Evolutionary conservation across 2,329 filamentous ascomycete genomes (phyloP), one percentile per base, ranked within the genome.

Genomic region (Mariannaea sp.): DNA sequence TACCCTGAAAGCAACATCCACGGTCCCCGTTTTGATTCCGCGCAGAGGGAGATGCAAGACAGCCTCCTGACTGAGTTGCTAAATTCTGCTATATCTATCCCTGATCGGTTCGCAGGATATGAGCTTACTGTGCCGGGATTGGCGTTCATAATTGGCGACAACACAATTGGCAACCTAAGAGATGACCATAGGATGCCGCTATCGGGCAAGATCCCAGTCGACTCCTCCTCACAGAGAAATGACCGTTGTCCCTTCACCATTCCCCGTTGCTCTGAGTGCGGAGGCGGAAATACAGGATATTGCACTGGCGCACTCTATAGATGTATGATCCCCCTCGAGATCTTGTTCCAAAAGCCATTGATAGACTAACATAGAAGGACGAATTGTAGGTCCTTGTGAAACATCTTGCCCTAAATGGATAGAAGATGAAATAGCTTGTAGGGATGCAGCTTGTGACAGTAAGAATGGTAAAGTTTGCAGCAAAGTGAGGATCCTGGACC

Each of bases 311-410:
- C 22, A 30, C 39, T 42, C 9, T 42, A 42, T 20, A 42, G 8
- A 42, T 42, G 39, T 42, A 42, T 42, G 39, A 13, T 24, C 5
- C 5, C 39, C 6, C 24, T 14, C 16, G 17, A 16, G 5, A 22
- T 27, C 2, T 27, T 27, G 6, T 24, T 24, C 7, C 17, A 42
- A 30, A 42, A 19, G 9, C n/a, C n/a, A n/a, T 24, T 42, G 17
- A 9, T 30, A 13, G 10, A 27, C 22, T 42, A 19, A 42, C 22
- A 14, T 9, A 13, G 29, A 19, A 24, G 7, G 5, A 27, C n/a
- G n/a, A 17, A 4, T 29, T 42, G n/a, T 22, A 42, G 39, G 39
- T 30, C 39, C 39, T 42, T 42, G 39, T 30, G 39, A 42, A 14
- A 42, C 24, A 30, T 42, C 39, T 29, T 42, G 39, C 24, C 24